phyloP scores from a whole-genome alignment of 257 asterid species.

The Forsythia viridissima region DNA sequence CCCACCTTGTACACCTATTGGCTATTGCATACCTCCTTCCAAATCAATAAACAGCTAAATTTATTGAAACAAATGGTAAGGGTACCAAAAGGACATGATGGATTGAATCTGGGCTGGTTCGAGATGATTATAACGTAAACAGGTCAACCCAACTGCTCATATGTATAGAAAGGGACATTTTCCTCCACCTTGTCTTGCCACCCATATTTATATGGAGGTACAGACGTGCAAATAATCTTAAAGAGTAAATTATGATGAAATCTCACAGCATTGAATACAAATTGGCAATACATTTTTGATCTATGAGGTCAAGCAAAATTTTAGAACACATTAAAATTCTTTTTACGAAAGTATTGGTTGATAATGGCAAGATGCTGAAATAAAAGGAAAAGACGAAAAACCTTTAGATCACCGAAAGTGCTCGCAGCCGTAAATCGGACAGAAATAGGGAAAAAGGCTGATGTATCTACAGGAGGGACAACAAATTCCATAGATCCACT shows the following conservation, averaged over 20 bases:
- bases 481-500: slow-evolving; percentile 93
- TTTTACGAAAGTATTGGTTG: neutral
- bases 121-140: neutral
- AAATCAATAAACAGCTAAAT: neutral
- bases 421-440: slow-evolving; percentile 70
- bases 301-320: neutral
- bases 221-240: neutral
- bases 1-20: neutral
- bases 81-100: neutral
- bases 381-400: slow-evolving; percentile 25
- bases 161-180: neutral
- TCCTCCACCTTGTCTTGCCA: neutral
- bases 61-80: neutral
- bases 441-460: slow-evolving; percentile 81
- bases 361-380: neutral
- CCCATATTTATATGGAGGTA: neutral
- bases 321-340: neutral
- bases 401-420: slow-evolving; percentile 86
- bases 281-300: neutral
- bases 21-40: neutral
- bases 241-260: neutral
- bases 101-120: neutral
- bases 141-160: neutral
- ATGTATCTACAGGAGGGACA: slow-evolving; percentile 74
- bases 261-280: neutral